phyloP scores from a whole-genome alignment of 345 rosid species.

The Euphorbia peplus region DNA sequence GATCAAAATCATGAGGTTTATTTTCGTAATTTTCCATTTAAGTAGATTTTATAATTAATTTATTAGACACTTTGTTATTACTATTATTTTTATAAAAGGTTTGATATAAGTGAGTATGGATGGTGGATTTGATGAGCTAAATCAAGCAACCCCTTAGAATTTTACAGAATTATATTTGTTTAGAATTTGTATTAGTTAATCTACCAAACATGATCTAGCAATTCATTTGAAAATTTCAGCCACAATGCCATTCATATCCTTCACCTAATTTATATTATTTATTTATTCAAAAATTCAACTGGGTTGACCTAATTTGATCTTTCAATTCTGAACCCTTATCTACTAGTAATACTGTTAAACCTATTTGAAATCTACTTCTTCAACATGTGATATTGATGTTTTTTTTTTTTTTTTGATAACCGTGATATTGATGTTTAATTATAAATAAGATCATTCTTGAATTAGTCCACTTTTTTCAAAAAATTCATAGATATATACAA shows the following conservation, averaged over 20 bases:
- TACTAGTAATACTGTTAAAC: background rate
- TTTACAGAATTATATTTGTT: too few species aligned
- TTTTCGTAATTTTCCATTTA: too few species aligned
- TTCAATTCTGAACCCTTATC: background rate
- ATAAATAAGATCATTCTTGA: background rate
- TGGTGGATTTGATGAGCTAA: background rate
- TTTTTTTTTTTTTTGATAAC: too few species aligned
- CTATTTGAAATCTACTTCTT: background rate
- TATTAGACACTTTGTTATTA: too few species aligned
- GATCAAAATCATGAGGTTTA: too few species aligned
- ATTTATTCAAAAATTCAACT: background rate
- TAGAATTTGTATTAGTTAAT: too few species aligned
- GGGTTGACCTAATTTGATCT: background rate
- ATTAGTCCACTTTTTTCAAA: too few species aligned
- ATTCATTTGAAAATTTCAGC: too few species aligned
- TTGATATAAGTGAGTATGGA: background rate
- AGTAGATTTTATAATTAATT: too few species aligned
- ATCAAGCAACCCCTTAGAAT: background rate
- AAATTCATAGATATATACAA: too few species aligned
- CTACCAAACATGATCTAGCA: too few species aligned
- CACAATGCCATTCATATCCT: background rate
- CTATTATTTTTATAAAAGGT: too few species aligned
- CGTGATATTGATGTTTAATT: background rate
- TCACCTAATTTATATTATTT: background rate
- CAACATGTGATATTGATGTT: background rate